Evolutionary conservation across 352 stramenopile genomes (phyloP).

Genomic region (Plasmopara halstedii): DNA sequence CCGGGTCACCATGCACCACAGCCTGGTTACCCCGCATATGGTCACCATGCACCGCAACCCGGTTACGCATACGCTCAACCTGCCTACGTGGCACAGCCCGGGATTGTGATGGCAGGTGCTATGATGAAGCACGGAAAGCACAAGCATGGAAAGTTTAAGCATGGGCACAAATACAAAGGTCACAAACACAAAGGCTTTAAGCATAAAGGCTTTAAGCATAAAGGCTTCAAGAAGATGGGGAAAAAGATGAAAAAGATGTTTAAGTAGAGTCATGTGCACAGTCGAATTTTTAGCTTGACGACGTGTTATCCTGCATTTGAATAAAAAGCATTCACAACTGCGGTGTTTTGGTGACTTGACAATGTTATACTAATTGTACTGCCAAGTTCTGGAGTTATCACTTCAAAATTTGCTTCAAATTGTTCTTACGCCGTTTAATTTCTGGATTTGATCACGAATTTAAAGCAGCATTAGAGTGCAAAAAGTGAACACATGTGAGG

Average conservation of each 20-base stretch:
- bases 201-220: constrained; percentile 25
- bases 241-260: constrained; percentile 49
- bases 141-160: constrained; percentile 31
- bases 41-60: constrained; percentile 19
- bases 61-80: constrained; percentile 27
- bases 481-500: too few species aligned
- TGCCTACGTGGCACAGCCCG: constrained; percentile 29
- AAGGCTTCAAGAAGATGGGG: constrained; percentile 30
- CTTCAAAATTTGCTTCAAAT: too few species aligned
- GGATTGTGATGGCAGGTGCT: constrained; percentile 18
- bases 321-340: too few species aligned
- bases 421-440: too few species aligned
- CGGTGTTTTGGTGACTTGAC: too few species aligned
- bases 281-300: too few species aligned
- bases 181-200: constrained; percentile 28
- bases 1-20: constrained; percentile 2
- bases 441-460: too few species aligned
- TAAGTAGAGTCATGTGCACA: constrained; percentile 17
- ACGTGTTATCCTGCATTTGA: too few species aligned
- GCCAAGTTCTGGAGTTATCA: too few species aligned
- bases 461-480: too few species aligned
- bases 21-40: constrained; percentile 31
- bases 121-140: constrained; percentile 37
- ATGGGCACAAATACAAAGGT: neutral
- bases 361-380: too few species aligned